Evolutionary conservation across 2,329 filamentous ascomycete genomes (phyloP).

Genomic region (Exophiala spinifera): DNA sequence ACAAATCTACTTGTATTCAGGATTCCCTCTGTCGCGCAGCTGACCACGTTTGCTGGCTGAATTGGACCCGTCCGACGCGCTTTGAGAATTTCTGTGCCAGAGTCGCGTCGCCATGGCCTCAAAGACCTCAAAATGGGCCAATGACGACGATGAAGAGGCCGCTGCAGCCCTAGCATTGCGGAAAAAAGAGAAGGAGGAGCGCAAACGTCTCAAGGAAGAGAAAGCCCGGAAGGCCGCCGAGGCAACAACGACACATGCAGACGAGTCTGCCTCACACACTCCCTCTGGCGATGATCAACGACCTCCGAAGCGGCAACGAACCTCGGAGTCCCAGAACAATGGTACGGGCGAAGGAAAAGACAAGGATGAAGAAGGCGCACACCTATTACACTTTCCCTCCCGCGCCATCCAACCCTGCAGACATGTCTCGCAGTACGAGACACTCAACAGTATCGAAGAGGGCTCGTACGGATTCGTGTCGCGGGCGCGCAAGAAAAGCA

Average conservation of each 20-base stretch:
- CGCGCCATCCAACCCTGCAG: slow-evolving; percentile 68
- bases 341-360: no score
- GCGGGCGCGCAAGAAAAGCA: slow-evolving; percentile 69
- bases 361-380: slow-evolving; percentile 41
- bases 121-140: slow-evolving; percentile 71
- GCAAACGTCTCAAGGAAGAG: slow-evolving; percentile 77
- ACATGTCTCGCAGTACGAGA: slow-evolving; percentile 83
- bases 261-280: slow-evolving; percentile 35
- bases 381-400: slow-evolving; percentile 68
- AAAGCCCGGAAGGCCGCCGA: slow-evolving; percentile 68
- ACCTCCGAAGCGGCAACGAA: slow-evolving; percentile 60
- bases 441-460: slow-evolving; percentile 95
- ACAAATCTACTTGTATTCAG: no score
- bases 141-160: slow-evolving; percentile 68
- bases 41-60: no score
- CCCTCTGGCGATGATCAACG: slow-evolving; percentile 34
- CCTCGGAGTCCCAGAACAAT: slow-evolving; percentile 46
- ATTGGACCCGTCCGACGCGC: no score
- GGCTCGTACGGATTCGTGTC: slow-evolving; percentile 95
- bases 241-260: slow-evolving; percentile 73
- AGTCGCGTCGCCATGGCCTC: slow-evolving; percentile 3
- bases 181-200: slow-evolving; percentile 83
- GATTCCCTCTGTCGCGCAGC: no score
- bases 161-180: slow-evolving; percentile 64
- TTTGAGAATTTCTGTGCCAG: background rate